Evolutionary conservation across 192 early-diverging fungal species (phyloP).

Genomic region (Umbelopsis vinacea): DNA sequence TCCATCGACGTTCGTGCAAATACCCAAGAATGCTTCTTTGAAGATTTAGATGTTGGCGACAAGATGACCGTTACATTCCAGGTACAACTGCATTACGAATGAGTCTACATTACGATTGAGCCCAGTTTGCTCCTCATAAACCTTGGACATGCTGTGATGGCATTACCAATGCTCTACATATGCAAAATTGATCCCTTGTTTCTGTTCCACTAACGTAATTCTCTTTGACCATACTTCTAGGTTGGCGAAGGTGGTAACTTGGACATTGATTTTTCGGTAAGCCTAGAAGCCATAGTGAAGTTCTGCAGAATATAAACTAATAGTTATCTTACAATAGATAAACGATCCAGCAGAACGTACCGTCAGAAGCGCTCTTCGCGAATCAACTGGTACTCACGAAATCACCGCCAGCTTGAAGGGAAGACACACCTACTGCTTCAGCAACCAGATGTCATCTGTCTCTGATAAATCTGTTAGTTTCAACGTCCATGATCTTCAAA

Average conservation of each 20-base stretch:
- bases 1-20: constrained; percentile 22
- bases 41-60: constrained; percentile 60
- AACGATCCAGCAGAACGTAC: constrained; percentile 45
- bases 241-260: constrained; percentile 67
- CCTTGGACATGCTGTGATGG: background rate
- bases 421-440: constrained; percentile 77
- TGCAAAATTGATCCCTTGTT: background rate
- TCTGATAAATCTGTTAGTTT: constrained; percentile 66
- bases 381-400: constrained; percentile 47
- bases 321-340: constrained; percentile 37
- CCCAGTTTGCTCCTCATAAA: background rate
- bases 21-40: constrained; percentile 65
- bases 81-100: constrained; percentile 18
- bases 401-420: constrained; percentile 56
- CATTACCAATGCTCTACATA: too few relatives aligned
- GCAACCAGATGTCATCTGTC: constrained; percentile 67
- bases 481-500: constrained; percentile 53
- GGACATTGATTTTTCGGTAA: constrained; percentile 74
- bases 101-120: too few relatives aligned
- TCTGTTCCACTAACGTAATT: background rate
- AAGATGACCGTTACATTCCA: constrained; percentile 71
- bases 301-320: background rate
- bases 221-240: constrained; percentile 9
- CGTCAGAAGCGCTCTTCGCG: constrained; percentile 39
- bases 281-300: background rate